Percentiles rank a stretch among this genome's conserved stretches.
phyloP scores from a whole-genome alignment of 768 basidiomycete genomes.

The Antrodiella citrinella region DNA sequence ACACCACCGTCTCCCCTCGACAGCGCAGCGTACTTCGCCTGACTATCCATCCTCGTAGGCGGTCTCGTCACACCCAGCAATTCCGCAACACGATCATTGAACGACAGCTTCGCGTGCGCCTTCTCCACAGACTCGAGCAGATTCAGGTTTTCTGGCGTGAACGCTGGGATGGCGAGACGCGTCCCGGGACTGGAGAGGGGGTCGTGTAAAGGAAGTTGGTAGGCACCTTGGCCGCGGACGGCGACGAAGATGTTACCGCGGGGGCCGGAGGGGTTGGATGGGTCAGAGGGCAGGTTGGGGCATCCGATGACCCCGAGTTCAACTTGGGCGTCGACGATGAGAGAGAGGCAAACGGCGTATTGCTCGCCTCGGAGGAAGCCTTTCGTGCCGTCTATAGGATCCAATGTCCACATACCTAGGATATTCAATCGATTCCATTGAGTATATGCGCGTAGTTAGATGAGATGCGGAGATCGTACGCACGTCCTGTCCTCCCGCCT shows the following conservation, averaged over 20 bases:
- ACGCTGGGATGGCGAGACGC: slow-evolving; percentile 44
- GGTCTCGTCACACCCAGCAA: slow-evolving; percentile 56
- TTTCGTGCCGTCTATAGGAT: slow-evolving; percentile 90
- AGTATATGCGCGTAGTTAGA: background rate
- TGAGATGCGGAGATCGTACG: slow-evolving; percentile 23
- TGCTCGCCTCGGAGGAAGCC: slow-evolving; percentile 90
- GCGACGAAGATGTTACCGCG: slow-evolving; percentile 83
- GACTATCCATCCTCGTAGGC: slow-evolving; percentile 87
- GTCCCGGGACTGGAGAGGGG: slow-evolving; percentile 36
- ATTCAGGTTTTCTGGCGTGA: slow-evolving; percentile 40
- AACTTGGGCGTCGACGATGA: slow-evolving; percentile 68
- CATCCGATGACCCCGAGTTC: slow-evolving; percentile 86
- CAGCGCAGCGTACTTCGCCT: slow-evolving; percentile 89
- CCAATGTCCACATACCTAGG: slow-evolving; percentile 78
- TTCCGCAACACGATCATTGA: slow-evolving; percentile 66
- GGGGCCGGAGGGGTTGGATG: slow-evolving; percentile 41
- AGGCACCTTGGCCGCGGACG: slow-evolving; percentile 78
- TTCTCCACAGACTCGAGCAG: slow-evolving; percentile 92
- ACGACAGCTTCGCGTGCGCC: slow-evolving; percentile 83
- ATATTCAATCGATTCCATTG: background rate
- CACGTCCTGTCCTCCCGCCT: slow-evolving; percentile 70
- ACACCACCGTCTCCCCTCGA: slow-evolving; percentile 79
- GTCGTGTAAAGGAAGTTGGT: slow-evolving; percentile 55
- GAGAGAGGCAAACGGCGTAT: slow-evolving; percentile 85
- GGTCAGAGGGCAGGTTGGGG: slow-evolving; percentile 74